Evolutionary conservation across 106 monocot genomes (phyloP), one percentile per base, ranked within the genome.

Genomic region (Phalaenopsis aphrodite): DNA sequence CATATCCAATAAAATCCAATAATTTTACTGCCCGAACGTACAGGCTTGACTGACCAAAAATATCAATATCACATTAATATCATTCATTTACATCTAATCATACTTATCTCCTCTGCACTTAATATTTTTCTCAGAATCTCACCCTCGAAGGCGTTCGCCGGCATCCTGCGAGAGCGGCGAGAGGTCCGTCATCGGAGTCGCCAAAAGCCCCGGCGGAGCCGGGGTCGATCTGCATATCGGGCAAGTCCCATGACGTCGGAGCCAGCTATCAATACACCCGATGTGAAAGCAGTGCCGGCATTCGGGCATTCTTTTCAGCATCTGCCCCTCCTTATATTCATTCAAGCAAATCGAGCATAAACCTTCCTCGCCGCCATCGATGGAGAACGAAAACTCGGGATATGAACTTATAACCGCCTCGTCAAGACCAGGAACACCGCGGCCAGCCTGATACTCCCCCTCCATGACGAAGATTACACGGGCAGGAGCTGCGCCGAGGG

Each of bases 211-310:
- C 30, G 89, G 83, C 23, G 89, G 89, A 56, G 84, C 83, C 36
- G 94, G 91, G 16, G 94, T 91, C 82, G 80, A 85, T 24, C 91
- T 82, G 84, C 94, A 94, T 12, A 94, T 71, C 42, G 94, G 94
- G 80, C 94, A 94, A 43, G 94, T 90, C 41, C 88, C 89, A 72
- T 91, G 91, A 72, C 88, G 74, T 69, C 86, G 71, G 17, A 94
- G 88, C 94, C 94, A 94, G 86, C 84, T 86, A 72, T 91, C 91
- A 8, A 88, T 85, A 82, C 94, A 94, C 8, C 4, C 56, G 9
- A 82, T 81, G 81, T 94, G 94, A 83, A 94, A 94, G 79, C 88
- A 78, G 82, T 94, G 94, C 41, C 78, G 86, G 82, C 94, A 94
- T 69, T 90, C 94, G 38, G 89, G 86, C 42, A 88, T 83, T 1